These are phyloP conservation scores for Amanita muscaria DNA, from an alignment of 768 basidiomycete species.

Conservation along the genomic window DNA sequence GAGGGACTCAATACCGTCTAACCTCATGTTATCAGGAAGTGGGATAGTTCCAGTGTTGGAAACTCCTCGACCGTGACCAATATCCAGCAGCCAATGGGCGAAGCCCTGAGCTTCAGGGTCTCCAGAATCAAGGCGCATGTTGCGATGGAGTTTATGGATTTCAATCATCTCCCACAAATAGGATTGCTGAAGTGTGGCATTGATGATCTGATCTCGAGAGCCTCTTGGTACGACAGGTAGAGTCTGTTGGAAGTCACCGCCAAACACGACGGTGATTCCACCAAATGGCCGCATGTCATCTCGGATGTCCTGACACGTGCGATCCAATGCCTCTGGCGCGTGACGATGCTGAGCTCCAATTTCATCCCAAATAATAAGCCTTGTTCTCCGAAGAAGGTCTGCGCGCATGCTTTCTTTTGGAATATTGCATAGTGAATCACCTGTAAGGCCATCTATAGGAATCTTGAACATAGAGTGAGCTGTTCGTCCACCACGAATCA, in stretches of 20 bases:
- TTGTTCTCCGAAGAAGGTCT: slow-evolving; percentile 14
- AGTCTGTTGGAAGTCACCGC: slow-evolving; percentile 25
- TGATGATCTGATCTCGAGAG: slow-evolving; percentile 27
- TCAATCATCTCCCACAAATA: slow-evolving; percentile 14
- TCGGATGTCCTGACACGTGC: slow-evolving; percentile 24
- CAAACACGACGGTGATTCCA: slow-evolving; percentile 21
- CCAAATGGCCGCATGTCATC: slow-evolving; percentile 24
- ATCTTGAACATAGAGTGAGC: slow-evolving; percentile 42
- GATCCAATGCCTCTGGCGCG: slow-evolving; percentile 32
- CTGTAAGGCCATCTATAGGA: slow-evolving; percentile 24
- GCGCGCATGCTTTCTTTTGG: slow-evolving; percentile 16
- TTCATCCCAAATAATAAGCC: slow-evolving; percentile 39
- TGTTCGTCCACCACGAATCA: slow-evolving; percentile 35
- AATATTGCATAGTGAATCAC: slow-evolving; percentile 24
- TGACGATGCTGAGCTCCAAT: slow-evolving; percentile 27
- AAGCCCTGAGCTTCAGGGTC: no score
- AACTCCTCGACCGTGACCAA: slow-evolving; percentile 24
- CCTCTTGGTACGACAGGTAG: slow-evolving; percentile 35
- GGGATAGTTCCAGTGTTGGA: slow-evolving; percentile 15
- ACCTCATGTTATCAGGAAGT: slow-evolving; percentile 22
- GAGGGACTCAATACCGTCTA: slow-evolving; percentile 13
- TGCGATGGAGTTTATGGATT: slow-evolving; percentile 23
- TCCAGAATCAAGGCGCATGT: slow-evolving; percentile 39
- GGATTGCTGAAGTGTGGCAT: slow-evolving; percentile 18
- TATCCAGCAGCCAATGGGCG: no score